phyloP scores from a whole-genome alignment of 306 rosid species.

The Purshia tridentata region DNA sequence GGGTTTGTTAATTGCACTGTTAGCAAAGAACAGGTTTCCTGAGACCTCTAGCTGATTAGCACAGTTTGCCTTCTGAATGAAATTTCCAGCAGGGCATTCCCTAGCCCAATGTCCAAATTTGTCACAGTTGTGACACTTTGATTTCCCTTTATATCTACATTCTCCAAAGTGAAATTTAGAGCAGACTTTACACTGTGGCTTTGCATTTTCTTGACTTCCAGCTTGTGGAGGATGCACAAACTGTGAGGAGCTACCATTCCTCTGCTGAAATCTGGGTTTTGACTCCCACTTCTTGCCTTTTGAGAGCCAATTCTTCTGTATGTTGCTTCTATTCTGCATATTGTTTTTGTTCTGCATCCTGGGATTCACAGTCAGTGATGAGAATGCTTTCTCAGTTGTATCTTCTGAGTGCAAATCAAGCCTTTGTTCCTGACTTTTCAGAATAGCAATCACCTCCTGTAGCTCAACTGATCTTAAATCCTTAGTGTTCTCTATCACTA shows the following conservation, averaged over 20 bases:
- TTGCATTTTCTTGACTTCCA: neutral
- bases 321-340: too few species aligned
- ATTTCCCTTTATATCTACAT: too few species aligned
- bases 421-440: too few species aligned
- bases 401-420: too few species aligned
- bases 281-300: neutral
- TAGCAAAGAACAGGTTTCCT: neutral
- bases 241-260: too few species aligned
- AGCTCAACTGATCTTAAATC: too few species aligned
- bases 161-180: neutral
- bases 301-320: neutral
- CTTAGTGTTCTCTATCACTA: neutral
- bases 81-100: neutral
- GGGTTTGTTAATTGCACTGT: too few species aligned
- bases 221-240: neutral
- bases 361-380: neutral
- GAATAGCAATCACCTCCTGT: neutral
- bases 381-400: neutral
- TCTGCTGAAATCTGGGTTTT: too few species aligned
- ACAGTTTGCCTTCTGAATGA: neutral
- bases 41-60: neutral
- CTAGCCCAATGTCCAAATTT: too few species aligned
- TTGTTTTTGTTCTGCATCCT: too few species aligned
- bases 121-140: too few species aligned
- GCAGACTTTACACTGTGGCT: neutral